Conservation (phyloP, 1,284 basidiomycete genomes). For the Xerocomus amazonicus region DNA sequence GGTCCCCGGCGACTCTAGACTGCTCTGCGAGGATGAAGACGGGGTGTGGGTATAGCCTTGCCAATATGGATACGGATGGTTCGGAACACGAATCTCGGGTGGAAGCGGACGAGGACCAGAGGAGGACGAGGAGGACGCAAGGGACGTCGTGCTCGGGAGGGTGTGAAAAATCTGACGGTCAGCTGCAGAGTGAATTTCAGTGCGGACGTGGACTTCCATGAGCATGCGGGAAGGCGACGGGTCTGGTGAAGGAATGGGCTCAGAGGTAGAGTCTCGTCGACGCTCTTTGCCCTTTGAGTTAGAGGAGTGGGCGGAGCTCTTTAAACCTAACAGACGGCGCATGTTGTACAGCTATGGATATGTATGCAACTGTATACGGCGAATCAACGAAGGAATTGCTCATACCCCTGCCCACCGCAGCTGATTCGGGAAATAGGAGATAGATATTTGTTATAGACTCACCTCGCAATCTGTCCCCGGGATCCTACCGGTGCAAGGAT, state of each 20-base stretch:
- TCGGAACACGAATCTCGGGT: slow-evolving; percentile 32
- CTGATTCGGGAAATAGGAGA: slow-evolving; percentile 11
- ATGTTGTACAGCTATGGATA: slow-evolving; percentile 15
- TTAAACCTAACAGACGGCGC: slow-evolving; percentile 33
- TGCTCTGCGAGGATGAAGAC: slow-evolving; percentile 33
- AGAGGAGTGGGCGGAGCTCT: slow-evolving; percentile 14
- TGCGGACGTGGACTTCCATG: slow-evolving; percentile 30
- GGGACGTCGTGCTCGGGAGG: slow-evolving; percentile 21
- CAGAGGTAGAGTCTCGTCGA: slow-evolving; percentile 9
- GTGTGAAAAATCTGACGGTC: slow-evolving; percentile 17
- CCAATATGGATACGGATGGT: slow-evolving; percentile 35
- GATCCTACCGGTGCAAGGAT: neutral
- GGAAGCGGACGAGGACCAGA: slow-evolving; percentile 24
- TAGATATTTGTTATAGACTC: slow-evolving; percentile 6
- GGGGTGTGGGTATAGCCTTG: slow-evolving; percentile 29
- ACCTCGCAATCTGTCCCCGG: slow-evolving; percentile 10
- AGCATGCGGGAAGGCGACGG: slow-evolving; percentile 4
- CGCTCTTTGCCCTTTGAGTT: slow-evolving; percentile 26
- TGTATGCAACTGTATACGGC: slow-evolving; percentile 13
- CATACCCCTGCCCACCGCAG: slow-evolving; percentile 20
- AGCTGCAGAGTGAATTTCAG: slow-evolving; percentile 27
- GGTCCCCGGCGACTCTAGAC: slow-evolving; percentile 31
- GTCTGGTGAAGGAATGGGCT: slow-evolving; percentile 9
- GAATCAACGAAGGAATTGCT: slow-evolving; percentile 17
- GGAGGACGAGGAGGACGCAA: slow-evolving; percentile 18